Conservation (phyloP, 2,329 filamentous ascomycete species). For the Phyllosticta capitalensis region DNA sequence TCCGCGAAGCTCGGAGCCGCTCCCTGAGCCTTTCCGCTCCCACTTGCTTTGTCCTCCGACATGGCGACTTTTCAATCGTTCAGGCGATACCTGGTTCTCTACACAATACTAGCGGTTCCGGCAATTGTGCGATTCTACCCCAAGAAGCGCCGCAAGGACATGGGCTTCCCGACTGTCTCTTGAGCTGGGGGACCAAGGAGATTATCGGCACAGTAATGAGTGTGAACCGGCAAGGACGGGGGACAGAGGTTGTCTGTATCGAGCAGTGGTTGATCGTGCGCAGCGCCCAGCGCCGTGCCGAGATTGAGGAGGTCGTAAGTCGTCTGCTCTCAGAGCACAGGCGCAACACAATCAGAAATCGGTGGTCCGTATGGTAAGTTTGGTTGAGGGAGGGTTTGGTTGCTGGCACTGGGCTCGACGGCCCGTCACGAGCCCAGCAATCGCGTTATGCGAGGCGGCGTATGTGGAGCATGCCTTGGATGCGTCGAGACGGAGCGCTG, state of each 20-base stretch:
- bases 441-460: slow-evolving; percentile 9
- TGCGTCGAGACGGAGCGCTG: not conserved
- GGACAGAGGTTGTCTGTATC: not conserved
- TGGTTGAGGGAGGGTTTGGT: too few relatives aligned
- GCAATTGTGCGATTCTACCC: not conserved
- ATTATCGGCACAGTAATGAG: not conserved
- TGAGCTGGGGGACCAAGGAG: not conserved
- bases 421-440: slow-evolving; percentile 8
- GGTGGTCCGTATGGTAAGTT: not conserved
- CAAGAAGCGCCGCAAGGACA: not conserved
- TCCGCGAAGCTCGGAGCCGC: slow-evolving; percentile 7
- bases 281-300: not conserved
- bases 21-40: slow-evolving; percentile 1
- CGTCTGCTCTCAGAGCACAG: not conserved
- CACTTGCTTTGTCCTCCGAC: slow-evolving; percentile 2
- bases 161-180: not conserved
- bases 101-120: too few relatives aligned
- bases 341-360: not conserved
- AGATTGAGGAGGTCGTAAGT: not conserved
- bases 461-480: slow-evolving; percentile 4
- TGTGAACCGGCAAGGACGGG: not conserved
- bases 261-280: not conserved
- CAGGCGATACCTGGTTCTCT: not conserved
- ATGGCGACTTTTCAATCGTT: not conserved
- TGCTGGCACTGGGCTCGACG: slow-evolving; percentile 7